Evolutionary conservation across 768 basidiomycete genomes (phyloP), one percentile per base, ranked within the genome.

Genomic region (Peribolospora kevripleyi): DNA sequence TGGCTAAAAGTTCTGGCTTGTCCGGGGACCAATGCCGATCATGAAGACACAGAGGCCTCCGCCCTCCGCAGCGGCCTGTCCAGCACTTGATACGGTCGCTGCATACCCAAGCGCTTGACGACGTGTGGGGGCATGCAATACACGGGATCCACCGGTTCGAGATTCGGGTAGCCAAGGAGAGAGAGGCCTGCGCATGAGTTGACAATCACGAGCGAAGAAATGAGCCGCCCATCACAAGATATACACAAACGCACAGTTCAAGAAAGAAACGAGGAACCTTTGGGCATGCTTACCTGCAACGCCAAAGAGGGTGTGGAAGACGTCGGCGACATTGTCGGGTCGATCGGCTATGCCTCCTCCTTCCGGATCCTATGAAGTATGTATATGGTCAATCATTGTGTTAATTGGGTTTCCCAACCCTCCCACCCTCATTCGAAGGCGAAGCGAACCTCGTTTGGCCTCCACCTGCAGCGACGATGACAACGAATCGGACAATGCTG

Each of bases 221-320:
- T 38, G 50, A 39, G 46, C 42, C 14, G 40, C 47, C 50, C n/a
- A 25, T 14, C 39, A 55, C 45, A 5, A 52, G 13, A 37, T 40
- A 9, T 25, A 25, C 25, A 25, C 25, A 25, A 25, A 25, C 25
- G 25, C 25, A 25, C 25, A 25, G 25, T 25, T 25, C 25, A 25
- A 51, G 40, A 25, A 9, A 46, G 9, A 40, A 13, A 14, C 46
- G 48, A 10, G 43, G 41, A 39, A 39, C 37, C 37, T 25, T 42
- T 9, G 50, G 13, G 37, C 45, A 36, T 54, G 25, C 65, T 43
- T 41, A 75, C 86, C 88, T 57, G 87, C 85, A 2, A 95, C 70
- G 1, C 93, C 93, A 60, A 98, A 98, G 8, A 74, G 67, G 0
- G 91, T 97, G 63, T 98, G 91, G 68, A 93, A 98, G n/a, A 98